Evolutionary conservation across 768 basidiomycete genomes (phyloP), one percentile per base, ranked within the genome.

Genomic region (Hericium erinaceus): DNA sequence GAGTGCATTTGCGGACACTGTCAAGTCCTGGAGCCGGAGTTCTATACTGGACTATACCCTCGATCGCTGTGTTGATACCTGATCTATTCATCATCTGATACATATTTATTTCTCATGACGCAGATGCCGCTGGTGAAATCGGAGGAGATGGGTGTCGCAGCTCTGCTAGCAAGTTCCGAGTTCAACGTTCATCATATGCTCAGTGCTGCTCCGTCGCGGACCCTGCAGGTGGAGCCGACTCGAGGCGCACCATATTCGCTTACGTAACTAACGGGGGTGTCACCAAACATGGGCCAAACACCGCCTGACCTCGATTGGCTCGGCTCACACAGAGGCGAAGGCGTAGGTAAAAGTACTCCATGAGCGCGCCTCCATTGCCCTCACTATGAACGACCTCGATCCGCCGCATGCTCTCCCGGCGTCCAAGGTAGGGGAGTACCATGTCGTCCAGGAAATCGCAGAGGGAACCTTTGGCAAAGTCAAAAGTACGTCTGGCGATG

Each of bases 391-490:
- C 64, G 61, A 64, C 46, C 66, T 67, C 54, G 66, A 64, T 11
- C 60, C 66, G 20, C 65, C 63, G 11, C 55, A 66, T 15, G 62
- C 64, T 41, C 81, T 75, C 65, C 74, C 87, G 12, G 75, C 85
- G 10, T 82, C 85, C 15, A 87, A 86, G 74, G 83, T 97, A 37
- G 94, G 95, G 48, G 89, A 95, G 75, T 98, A 98, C 72, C 88
- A 82, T 44, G 83, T 98, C 58, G 81, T 87, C 56, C 73, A 82
- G 57, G 93, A 95, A 62, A 88, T 98, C 58, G 95, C 95, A 18
- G 93, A 95, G 62, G 97, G 97, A 3, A 95, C 92, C 11, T 99
- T 98, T 75, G 97, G 95, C 56, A 98, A 97, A 74, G 97, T 99
- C 69, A 98, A 98, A 80, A 91, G 95, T 97, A 72, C 71, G 92